Percentiles rank a stretch among this genome's conserved stretches.
phyloP scores from a whole-genome alignment of 345 rosid species.

The Camelina hispida region DNA sequence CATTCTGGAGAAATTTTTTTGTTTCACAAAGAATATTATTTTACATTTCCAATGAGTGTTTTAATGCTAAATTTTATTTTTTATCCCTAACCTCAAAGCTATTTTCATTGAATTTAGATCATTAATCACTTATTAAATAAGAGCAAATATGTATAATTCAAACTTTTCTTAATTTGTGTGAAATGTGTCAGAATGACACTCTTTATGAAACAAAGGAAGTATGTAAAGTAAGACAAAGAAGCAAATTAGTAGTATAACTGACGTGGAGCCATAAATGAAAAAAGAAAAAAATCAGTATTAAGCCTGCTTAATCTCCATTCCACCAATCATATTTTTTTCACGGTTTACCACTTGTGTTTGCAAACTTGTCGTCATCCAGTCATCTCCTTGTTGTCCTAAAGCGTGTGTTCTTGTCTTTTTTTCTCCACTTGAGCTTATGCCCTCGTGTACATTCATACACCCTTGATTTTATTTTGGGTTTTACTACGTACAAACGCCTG shows the following conservation, averaged over 20 bases:
- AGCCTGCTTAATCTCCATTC: background rate
- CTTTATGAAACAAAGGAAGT: no score
- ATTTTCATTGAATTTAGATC: no score
- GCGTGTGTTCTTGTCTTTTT: constrained; percentile 7
- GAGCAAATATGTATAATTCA: no score
- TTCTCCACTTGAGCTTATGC: constrained; percentile 22
- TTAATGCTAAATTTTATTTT: no score
- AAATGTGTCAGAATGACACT: no score
- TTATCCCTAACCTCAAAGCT: no score
- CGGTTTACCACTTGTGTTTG: constrained; percentile 10
- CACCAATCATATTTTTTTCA: constrained; percentile 5
- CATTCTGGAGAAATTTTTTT: no score
- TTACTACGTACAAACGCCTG: background rate
- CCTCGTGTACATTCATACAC: background rate
- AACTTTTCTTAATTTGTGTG: no score
- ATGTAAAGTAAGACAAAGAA: background rate
- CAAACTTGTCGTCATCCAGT: constrained; percentile 36
- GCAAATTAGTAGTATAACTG: background rate
- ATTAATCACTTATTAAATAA: no score
- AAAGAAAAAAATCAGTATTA: background rate
- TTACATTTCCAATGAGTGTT: no score
- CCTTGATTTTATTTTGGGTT: no score
- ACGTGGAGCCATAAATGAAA: background rate
- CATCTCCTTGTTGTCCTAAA: constrained; percentile 34
- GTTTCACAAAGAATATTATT: no score